Evolutionary conservation across 1,139 yeast species (phyloP).

Genomic region (Torulaspora pretoriensis): DNA sequence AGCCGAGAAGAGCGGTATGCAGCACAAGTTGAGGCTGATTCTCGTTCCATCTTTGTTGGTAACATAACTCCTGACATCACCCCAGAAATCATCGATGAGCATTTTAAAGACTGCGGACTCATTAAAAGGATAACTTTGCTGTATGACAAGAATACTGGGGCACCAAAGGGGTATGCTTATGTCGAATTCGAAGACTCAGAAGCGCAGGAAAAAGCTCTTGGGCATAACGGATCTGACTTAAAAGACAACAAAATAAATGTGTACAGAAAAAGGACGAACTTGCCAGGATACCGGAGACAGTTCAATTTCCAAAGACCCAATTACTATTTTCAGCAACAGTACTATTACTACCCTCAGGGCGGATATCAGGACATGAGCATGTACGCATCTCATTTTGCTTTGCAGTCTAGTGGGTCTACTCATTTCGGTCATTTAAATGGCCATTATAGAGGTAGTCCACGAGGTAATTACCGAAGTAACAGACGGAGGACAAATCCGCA

Average conservation of each 20-base stretch:
- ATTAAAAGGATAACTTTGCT: conserved; percentile 78
- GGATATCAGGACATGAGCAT: conserved; percentile 6
- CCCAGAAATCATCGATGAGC: conserved; percentile 77
- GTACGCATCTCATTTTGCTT: conserved; percentile 3
- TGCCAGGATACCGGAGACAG: conserved; percentile 50
- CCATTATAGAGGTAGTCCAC: conserved; percentile 10
- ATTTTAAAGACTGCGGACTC: conserved; percentile 68
- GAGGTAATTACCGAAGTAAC: conserved; percentile 1
- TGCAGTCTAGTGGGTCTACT: conserved; percentile 1
- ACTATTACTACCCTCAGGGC: conserved; percentile 7
- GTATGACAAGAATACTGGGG: conserved; percentile 44
- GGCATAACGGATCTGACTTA: conserved; percentile 48
- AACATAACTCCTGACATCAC: conserved; percentile 78
- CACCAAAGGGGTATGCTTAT: conserved; percentile 67
- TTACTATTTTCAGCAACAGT: conserved; percentile 12
- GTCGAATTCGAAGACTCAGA: conserved; percentile 54
- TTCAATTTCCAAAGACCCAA: conserved; percentile 8
- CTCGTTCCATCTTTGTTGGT: conserved; percentile 80
- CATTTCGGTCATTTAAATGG: conserved; percentile 9
- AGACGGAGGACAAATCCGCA: neutral
- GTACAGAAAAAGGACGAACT: conserved; percentile 61
- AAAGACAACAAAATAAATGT: conserved; percentile 57
- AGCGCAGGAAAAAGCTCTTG: conserved; percentile 50
- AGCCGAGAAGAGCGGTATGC: conserved; percentile 26
- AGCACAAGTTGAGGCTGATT: conserved; percentile 53